A percentile compares a stretch with the other conserved stretches of the same genome.
Conservation (phyloP, 2,329 filamentous ascomycete species). For the Aureobasidium sp. region DNA sequence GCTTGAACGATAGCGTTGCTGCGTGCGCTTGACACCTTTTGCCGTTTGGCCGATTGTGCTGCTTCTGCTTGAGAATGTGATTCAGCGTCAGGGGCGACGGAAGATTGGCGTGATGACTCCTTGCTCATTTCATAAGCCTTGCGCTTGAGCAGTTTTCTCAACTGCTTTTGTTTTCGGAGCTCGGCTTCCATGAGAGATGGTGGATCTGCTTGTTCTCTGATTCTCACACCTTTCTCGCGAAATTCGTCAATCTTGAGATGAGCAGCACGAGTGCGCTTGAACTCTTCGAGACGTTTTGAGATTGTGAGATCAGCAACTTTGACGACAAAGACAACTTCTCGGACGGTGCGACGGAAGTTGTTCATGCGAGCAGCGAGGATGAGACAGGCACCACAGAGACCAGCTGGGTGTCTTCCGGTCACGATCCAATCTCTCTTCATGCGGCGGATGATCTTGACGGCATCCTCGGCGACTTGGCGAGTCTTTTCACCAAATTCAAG, state of each 20-base stretch:
- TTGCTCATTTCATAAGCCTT: slow-evolving; percentile 14
- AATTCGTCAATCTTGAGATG: slow-evolving; percentile 84
- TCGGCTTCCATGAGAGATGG: slow-evolving; percentile 69
- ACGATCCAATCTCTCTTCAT: slow-evolving; percentile 99
- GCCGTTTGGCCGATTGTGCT: slow-evolving; percentile 15
- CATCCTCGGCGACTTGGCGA: slow-evolving; percentile 78
- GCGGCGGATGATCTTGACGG: slow-evolving; percentile 75
- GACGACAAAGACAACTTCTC: slow-evolving; percentile 96
- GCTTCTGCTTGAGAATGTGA: slow-evolving; percentile 3
- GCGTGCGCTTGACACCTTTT: slow-evolving; percentile 15
- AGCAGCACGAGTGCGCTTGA: slow-evolving; percentile 77
- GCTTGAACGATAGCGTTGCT: slow-evolving; percentile 4
- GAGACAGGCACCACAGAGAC: slow-evolving; percentile 87
- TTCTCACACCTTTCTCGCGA: slow-evolving; percentile 54
- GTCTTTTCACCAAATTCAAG: slow-evolving; percentile 82
- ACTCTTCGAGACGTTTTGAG: slow-evolving; percentile 83
- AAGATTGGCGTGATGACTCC: slow-evolving; percentile 20
- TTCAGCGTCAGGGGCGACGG: neutral
- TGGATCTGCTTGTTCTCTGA: slow-evolving; percentile 70
- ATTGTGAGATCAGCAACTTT: slow-evolving; percentile 94
- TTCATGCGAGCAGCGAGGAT: slow-evolving; percentile 96
- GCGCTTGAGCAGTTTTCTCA: slow-evolving; percentile 24
- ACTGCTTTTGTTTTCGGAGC: slow-evolving; percentile 34
- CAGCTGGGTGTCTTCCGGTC: slow-evolving; percentile 84
- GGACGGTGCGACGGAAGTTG: slow-evolving; percentile 86